Evolutionary conservation across 805 yeast species (phyloP), one percentile per base, ranked within the genome.

Genomic region (Pichia rugopelliculosa): DNA sequence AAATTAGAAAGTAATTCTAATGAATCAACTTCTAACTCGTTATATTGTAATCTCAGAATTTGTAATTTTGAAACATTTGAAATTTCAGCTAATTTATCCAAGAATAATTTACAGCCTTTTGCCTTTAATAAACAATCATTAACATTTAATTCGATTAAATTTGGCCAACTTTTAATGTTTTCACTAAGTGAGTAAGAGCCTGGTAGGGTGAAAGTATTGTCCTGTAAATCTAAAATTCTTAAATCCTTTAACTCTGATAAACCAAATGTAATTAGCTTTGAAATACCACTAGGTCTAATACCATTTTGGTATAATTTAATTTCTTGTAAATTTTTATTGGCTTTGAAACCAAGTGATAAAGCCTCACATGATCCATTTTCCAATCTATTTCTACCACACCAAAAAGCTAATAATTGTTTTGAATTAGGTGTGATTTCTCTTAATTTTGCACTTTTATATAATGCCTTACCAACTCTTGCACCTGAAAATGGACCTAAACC

Each of bases 401-500:
- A 78, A 56, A 93, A 91, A 1, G 97, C 87, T 59, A 84, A 82
- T 61, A 89, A 75, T 15, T 77, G 66, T 27, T 72, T 67, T 46
- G 26, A 62, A 58, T n/a, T 65, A 65, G 41, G 34, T 4, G 27
- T 25, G 20, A 40, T 18, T 33, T 52, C 52, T 40, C 58, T 49
- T 53, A 71, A 64, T 67, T 89, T 89, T 48, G 81, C 82, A 44
- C 91, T 75, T 56, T 76, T 74, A 68, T 73, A 87, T 41, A 93
- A 76, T 4, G 96, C 87, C 58, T 80, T 80, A 51, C 97, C 99
- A 52, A 93, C 86, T 64, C 96, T 79, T 48, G 91, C 84, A 58
- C 99, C 99, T 0, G 98, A 96, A 64, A 85, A 85, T 23, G 99
- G 99, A 33, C 99, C 99, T 80, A 93, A 84, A 47, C 99, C 99